Percentiles rank a stretch among this genome's conserved stretches.
phyloP scores from a whole-genome alignment of 768 basidiomycete species.

The Ramaria sp. region DNA sequence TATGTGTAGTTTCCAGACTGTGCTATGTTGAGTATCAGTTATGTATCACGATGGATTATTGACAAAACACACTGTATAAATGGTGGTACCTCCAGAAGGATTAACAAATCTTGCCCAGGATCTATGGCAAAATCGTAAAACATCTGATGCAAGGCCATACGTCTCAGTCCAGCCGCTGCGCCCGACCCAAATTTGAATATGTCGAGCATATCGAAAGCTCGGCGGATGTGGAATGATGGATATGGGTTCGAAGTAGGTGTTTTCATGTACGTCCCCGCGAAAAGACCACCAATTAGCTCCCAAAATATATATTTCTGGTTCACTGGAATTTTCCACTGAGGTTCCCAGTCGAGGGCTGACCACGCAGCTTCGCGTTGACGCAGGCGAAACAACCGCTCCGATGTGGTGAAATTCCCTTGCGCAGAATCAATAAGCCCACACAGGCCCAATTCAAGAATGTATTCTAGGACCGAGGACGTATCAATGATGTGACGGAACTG shows the following conservation, averaged over 20 bases:
- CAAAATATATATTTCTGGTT: slow-evolving; percentile 1
- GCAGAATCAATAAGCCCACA: slow-evolving; percentile 3
- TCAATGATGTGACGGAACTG: slow-evolving; percentile 5
- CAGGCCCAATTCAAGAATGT: slow-evolving; percentile 7
- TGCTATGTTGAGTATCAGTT: background rate
- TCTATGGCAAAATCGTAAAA: slow-evolving; percentile 6
- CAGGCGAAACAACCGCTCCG: background rate
- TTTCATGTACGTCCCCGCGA: background rate
- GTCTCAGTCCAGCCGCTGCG: background rate
- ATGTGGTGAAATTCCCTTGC: background rate
- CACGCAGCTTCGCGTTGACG: slow-evolving; percentile 4
- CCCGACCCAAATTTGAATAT: background rate
- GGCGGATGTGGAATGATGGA: background rate
- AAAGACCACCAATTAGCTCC: slow-evolving; percentile 4
- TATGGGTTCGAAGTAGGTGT: background rate
- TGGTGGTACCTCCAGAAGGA: background rate
- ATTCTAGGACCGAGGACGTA: slow-evolving; percentile 1
- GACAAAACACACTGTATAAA: background rate
- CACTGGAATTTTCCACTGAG: background rate
- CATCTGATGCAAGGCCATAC: background rate
- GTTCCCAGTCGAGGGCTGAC: background rate
- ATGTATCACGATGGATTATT: background rate
- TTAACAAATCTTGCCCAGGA: slow-evolving; percentile 5
- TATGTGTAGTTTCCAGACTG: slow-evolving; percentile 3
- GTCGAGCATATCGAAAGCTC: slow-evolving; percentile 4